These are phyloP conservation scores for Suhomyces yuchorum DNA, from an alignment of 1,139 yeast species.

Conservation along the genomic window DNA sequence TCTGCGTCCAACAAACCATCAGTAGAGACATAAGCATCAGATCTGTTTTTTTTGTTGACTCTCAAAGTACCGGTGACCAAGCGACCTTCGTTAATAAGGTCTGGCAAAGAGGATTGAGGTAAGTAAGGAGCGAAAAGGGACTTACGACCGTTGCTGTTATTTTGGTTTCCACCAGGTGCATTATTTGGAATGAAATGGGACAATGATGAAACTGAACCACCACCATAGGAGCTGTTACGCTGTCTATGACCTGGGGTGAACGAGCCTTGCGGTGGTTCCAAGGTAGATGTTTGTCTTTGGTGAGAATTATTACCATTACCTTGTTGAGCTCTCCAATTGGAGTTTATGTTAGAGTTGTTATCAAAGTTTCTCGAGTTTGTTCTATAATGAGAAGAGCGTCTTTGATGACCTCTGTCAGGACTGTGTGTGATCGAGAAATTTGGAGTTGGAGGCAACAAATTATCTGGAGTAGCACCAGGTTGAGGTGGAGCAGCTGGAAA, in stretches of 20 bases:
- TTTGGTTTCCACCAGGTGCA: slow-evolving; percentile 24
- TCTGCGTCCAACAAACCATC: slow-evolving; percentile 96
- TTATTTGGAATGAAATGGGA: slow-evolving; percentile 37
- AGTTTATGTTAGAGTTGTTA: slow-evolving; percentile 44
- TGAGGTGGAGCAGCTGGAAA: slow-evolving; percentile 35
- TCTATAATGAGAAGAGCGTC: slow-evolving; percentile 55
- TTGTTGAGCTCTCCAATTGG: slow-evolving; percentile 62
- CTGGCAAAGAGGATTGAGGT: slow-evolving; percentile 92
- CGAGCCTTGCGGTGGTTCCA: slow-evolving; percentile 51
- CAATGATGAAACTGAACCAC: slow-evolving; percentile 63
- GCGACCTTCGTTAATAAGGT: slow-evolving; percentile 83
- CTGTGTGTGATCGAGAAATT: slow-evolving; percentile 42
- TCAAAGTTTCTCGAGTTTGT: slow-evolving; percentile 62
- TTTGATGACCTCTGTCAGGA: slow-evolving; percentile 49
- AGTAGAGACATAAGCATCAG: slow-evolving; percentile 96
- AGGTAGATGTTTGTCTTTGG: slow-evolving; percentile 22
- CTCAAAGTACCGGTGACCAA: slow-evolving; percentile 90
- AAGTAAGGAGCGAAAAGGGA: slow-evolving; percentile 94
- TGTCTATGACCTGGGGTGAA: slow-evolving; percentile 83
- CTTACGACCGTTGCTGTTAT: slow-evolving; percentile 58
- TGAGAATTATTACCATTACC: slow-evolving; percentile 16
- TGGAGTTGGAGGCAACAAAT: slow-evolving; percentile 50
- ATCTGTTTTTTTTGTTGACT: slow-evolving; percentile 92
- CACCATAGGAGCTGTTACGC: slow-evolving; percentile 64
- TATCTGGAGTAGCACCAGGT: slow-evolving; percentile 13